Conservation (phyloP, 768 basidiomycete genomes). For the Serendipita indica region DNA sequence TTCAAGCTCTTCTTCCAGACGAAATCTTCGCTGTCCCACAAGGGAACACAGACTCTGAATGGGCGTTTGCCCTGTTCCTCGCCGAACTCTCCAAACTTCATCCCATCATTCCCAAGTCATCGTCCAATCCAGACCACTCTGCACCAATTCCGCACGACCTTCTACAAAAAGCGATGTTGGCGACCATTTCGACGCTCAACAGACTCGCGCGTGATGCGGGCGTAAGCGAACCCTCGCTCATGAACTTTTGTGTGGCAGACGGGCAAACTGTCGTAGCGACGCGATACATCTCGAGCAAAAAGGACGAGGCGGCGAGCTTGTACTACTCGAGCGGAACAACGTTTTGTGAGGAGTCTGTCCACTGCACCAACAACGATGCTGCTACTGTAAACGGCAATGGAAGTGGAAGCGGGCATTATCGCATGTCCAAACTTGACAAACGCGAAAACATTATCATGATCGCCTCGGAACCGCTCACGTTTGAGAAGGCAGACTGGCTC, state of each 20-base stretch:
- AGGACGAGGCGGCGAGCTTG: slow-evolving; percentile 57
- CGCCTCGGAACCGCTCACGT: slow-evolving; percentile 88
- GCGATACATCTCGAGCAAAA: slow-evolving; percentile 82
- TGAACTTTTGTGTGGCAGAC: slow-evolving; percentile 96
- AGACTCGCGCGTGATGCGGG: slow-evolving; percentile 53
- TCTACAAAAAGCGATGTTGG: slow-evolving; percentile 74
- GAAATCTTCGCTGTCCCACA: slow-evolving; percentile 74
- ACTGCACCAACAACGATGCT: too few relatives aligned
- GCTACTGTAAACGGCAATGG: background rate
- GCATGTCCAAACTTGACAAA: slow-evolving; percentile 92
- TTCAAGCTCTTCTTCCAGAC: slow-evolving; percentile 67
- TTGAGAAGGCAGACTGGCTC: slow-evolving; percentile 99
- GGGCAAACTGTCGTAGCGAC: slow-evolving; percentile 89
- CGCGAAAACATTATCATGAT: slow-evolving; percentile 94
- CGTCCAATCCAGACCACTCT: slow-evolving; percentile 25
- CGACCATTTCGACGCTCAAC: slow-evolving; percentile 73
- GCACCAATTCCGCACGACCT: slow-evolving; percentile 53
- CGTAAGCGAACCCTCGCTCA: slow-evolving; percentile 70
- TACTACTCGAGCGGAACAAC: slow-evolving; percentile 70
- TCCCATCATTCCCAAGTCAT: slow-evolving; percentile 63
- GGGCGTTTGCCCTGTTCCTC: slow-evolving; percentile 87
- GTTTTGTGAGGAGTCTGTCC: slow-evolving; percentile 74
- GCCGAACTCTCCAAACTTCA: slow-evolving; percentile 27
- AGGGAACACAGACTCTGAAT: slow-evolving; percentile 96
- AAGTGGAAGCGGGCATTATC: slow-evolving; percentile 54